Evolutionary conservation across 2,329 filamentous ascomycete species (phyloP).

Genomic region (Diaporthe velutina): DNA sequence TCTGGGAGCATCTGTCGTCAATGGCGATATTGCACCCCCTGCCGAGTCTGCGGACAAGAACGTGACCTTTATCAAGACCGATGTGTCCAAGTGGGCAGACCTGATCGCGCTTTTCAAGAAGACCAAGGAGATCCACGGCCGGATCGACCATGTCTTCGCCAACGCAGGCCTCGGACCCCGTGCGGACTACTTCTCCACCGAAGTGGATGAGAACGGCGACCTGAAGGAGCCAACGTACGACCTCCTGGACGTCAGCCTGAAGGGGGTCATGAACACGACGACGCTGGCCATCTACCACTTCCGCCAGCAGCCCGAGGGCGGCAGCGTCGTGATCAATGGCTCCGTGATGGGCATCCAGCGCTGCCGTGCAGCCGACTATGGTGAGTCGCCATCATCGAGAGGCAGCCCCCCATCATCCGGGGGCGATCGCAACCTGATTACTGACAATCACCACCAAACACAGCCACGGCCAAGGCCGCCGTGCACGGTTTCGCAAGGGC

Average conservation of each 20-base stretch:
- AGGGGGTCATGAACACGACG: conserved; percentile 62
- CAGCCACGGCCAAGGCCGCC: conserved; percentile 66
- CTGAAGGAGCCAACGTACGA: conserved; percentile 57
- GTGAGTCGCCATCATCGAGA: conserved; percentile 44
- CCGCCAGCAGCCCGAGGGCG: conserved; percentile 58
- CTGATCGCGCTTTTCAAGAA: conserved; percentile 65
- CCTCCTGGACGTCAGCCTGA: conserved; percentile 64
- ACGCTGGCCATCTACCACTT: conserved; percentile 64
- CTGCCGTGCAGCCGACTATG: conserved; percentile 64
- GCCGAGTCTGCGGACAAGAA: conserved; percentile 43
- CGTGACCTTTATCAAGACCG: conserved; percentile 58
- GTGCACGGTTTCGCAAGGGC: conserved; percentile 66
- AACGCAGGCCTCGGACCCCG: conserved; percentile 68
- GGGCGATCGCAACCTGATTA: conserved; percentile 36
- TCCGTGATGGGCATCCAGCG: conserved; percentile 65
- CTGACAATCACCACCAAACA: conserved; percentile 41
- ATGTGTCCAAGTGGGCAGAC: conserved; percentile 64
- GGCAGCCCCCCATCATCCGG: neutral
- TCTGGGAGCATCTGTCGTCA: conserved; percentile 67
- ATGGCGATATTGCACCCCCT: conserved; percentile 63
- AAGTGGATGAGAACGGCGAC: conserved; percentile 63
- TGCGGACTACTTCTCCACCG: conserved; percentile 59
- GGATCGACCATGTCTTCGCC: conserved; percentile 82
- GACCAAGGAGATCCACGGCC: conserved; percentile 73
- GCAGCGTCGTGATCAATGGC: conserved; percentile 67